These are phyloP conservation scores for Ustilago tritici DNA, from an alignment of 1,284 basidiomycete species.

Conservation along the genomic window DNA sequence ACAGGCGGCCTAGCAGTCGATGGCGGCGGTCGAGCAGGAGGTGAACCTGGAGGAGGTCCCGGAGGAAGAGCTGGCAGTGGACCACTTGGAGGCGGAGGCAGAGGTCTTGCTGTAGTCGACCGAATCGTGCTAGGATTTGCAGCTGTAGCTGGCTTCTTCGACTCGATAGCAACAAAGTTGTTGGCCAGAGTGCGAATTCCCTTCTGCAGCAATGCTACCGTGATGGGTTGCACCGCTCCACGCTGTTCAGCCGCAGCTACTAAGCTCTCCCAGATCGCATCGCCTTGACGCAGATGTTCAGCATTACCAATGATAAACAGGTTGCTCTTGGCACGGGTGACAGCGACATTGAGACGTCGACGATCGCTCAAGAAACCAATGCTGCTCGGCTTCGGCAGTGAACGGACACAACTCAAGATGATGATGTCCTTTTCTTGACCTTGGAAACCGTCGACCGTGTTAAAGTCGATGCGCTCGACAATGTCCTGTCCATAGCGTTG, in stretches of 20 bases:
- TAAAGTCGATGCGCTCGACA: conserved; percentile 82
- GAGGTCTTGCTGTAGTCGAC: conserved; percentile 7
- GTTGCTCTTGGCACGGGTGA: conserved; percentile 94
- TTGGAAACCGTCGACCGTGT: conserved; percentile 99
- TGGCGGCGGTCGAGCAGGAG: conserved; percentile 11
- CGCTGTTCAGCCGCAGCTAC: conserved; percentile 53
- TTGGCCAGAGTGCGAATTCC: conserved; percentile 43
- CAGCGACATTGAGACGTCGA: conserved; percentile 81
- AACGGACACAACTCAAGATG: conserved; percentile 95
- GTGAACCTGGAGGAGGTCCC: background rate
- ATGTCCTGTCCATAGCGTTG: conserved; percentile 81
- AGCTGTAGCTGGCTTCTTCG: conserved; percentile 14
- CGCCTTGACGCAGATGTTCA: conserved; percentile 81
- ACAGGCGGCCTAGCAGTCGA: conserved; percentile 8
- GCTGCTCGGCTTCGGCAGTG: conserved; percentile 71
- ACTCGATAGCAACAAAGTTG: conserved; percentile 15
- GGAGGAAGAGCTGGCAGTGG: conserved; percentile 11
- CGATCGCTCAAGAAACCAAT: conserved; percentile 79
- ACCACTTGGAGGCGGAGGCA: conserved; percentile 2
- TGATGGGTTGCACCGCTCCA: conserved; percentile 39
- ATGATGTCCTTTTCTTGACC: conserved; percentile 99
- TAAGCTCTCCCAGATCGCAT: conserved; percentile 70
- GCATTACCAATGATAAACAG: conserved; percentile 93
- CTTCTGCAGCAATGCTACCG: conserved; percentile 38
- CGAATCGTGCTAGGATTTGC: background rate